Base-by-base conservation (phyloP, 345 rosid species). In the Gynandropsis gynandra region DNA sequence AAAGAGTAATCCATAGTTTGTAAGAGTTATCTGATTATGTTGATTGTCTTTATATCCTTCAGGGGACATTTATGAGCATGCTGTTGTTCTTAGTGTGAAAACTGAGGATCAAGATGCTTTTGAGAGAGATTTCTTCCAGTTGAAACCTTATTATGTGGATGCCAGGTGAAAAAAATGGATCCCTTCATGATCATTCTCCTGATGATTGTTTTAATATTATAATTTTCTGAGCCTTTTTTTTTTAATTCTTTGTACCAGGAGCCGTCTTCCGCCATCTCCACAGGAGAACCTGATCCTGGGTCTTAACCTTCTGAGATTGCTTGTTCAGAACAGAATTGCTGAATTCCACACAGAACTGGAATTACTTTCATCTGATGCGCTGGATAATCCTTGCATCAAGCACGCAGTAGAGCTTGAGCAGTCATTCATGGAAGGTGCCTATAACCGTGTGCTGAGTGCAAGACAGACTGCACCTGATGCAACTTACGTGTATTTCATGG, bases 331-430 rank as follows among this genome's bases (percentile, higher is more conserved):
- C 47, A 70, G 97, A 71, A 93, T 93, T 71, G 99, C 95, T 35
- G 99, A 93, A 58, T 93, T 88, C 74, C 99, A 88, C 54, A 88
- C 99, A 0, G 97, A 88, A 41, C 83, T 88, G 55, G 97, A 93
- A 47, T 61, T 93, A 53, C 95, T 93, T 34, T 73, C 95, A 7
- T 68, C 89, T 2, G 54, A 79, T 63, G 81, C 97, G 31, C 42
- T 88, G 63, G 97, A 88, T 61, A 81, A 83, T 56, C 78, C 87
- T 65, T 85, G 94, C 74, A 83, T 93, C 76, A 78, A 80, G 68
- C 95, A 93, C 59, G 97, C 99, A 0, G 97, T 85, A 33, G 97
- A 93, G 83, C 74, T 93, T 80, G 99, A 93, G 87, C 97, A 85
- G 63, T 93, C 99, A 0, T 93, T 88, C 73, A 88, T 85, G 99